Evolutionary conservation across 1,139 yeast genomes (phyloP).

Genomic region (Saccharomyces hybrid): DNA sequence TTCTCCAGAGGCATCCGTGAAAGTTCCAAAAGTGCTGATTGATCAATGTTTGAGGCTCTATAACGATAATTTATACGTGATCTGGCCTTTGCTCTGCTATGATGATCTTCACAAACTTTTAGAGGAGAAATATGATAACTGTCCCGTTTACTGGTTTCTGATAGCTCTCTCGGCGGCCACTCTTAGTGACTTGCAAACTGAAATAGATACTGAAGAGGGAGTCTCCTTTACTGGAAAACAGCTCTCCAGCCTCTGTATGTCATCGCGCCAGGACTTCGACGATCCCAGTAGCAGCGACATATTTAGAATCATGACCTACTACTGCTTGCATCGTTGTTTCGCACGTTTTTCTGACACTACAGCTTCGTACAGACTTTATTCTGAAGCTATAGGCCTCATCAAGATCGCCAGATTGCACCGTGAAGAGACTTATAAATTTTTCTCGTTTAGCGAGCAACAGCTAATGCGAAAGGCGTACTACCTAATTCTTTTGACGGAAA

Average conservation of each 20-base stretch:
- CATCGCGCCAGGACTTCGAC: neutral
- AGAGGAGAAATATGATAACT: neutral
- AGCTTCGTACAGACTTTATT: neutral
- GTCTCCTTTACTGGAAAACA: neutral
- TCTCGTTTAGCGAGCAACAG: neutral
- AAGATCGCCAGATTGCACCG: neutral
- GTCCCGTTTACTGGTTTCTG: neutral
- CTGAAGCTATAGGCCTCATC: neutral
- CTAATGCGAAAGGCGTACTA: neutral
- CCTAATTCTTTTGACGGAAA: neutral
- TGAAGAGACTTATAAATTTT: neutral
- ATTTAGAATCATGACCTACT: neutral
- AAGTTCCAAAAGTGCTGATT: neutral
- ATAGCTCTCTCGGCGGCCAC: neutral
- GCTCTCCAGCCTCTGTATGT: neutral
- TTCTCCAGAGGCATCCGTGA: neutral
- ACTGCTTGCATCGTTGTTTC: neutral
- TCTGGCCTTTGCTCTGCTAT: neutral
- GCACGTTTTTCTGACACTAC: neutral
- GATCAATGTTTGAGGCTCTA: neutral
- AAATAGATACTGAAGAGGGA: neutral
- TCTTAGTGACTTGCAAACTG: neutral
- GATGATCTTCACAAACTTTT: neutral
- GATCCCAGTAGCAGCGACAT: neutral
- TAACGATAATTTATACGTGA: neutral